A percentile compares a stretch with the other conserved stretches of the same genome.
phyloP scores from a whole-genome alignment of 192 early-diverging fungal genomes.

The Coemansia sp. region DNA sequence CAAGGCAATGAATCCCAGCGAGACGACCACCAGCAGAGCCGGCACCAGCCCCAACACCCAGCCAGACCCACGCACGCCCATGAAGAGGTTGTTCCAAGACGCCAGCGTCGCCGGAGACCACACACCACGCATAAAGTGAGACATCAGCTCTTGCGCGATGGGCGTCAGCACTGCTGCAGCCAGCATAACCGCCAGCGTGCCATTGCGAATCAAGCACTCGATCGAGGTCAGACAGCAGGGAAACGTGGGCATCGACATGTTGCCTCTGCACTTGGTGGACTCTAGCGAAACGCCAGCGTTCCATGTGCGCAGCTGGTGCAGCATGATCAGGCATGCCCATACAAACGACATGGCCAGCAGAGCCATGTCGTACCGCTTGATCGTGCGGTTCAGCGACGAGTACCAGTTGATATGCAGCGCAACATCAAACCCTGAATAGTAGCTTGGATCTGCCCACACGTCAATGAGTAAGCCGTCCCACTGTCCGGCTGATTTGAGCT shows the following conservation, averaged over 20 bases:
- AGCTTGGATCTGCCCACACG: slow-evolving; percentile 36
- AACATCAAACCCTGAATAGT: slow-evolving; percentile 31
- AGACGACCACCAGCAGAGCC: slow-evolving; percentile 21
- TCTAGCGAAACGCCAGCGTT: slow-evolving; percentile 5
- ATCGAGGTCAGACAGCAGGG: slow-evolving; percentile 33
- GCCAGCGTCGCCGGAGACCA: slow-evolving; percentile 26
- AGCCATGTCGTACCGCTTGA: slow-evolving; percentile 71
- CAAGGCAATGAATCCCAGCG: slow-evolving; percentile 35
- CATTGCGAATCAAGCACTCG: slow-evolving; percentile 43
- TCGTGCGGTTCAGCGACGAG: slow-evolving; percentile 63
- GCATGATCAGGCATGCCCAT: slow-evolving; percentile 57
- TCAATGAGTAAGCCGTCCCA: slow-evolving; percentile 50
- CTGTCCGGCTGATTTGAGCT: not conserved
- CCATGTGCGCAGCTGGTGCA: slow-evolving; percentile 43
- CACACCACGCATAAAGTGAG: slow-evolving; percentile 1
- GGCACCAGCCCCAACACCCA: slow-evolving; percentile 26
- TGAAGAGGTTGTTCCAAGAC: slow-evolving; percentile 42
- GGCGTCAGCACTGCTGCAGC: slow-evolving; percentile 18
- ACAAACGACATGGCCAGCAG: slow-evolving; percentile 65
- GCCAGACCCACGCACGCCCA: slow-evolving; percentile 43
- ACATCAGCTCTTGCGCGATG: slow-evolving; percentile 24
- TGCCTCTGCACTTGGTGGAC: not conserved
- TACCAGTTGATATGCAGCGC: slow-evolving; percentile 62
- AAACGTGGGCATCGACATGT: slow-evolving; percentile 5
- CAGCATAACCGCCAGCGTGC: slow-evolving; percentile 18